phyloP scores from a whole-genome alignment of 345 rosid species.

The Citrus unshiu region DNA sequence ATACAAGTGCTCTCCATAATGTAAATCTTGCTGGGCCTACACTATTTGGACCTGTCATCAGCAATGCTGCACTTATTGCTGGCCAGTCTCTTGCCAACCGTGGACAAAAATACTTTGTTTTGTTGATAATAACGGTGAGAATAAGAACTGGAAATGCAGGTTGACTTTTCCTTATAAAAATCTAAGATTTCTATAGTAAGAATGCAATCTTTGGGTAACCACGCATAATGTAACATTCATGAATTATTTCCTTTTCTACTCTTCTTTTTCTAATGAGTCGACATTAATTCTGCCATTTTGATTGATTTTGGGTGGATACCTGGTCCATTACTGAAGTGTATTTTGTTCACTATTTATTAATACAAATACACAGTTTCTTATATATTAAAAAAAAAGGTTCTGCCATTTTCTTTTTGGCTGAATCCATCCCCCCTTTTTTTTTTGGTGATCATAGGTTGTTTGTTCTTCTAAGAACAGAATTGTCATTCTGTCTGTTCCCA shows the following conservation, averaged over 20 bases:
- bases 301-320: too few species aligned
- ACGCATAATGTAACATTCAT: neutral
- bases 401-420: neutral
- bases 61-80: constrained; percentile 63
- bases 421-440: neutral
- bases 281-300: neutral
- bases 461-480: neutral
- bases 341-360: too few species aligned
- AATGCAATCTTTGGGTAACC: neutral
- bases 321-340: too few species aligned
- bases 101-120: constrained; percentile 59
- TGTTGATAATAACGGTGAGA: constrained; percentile 88
- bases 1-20: constrained; percentile 73
- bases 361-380: too few species aligned
- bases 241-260: neutral
- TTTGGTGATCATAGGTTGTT: neutral
- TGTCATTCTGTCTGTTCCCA: constrained; percentile 11
- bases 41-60: constrained; percentile 85
- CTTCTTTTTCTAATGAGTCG: neutral
- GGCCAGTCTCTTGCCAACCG: constrained; percentile 65
- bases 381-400: too few species aligned
- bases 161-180: neutral
- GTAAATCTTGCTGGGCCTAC: constrained; percentile 97
- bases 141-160: neutral
- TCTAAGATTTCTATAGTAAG: neutral